Base-by-base conservation (phyloP, 1,284 basidiomycete genomes). In the Cystobasidium slooffiae region DNA sequence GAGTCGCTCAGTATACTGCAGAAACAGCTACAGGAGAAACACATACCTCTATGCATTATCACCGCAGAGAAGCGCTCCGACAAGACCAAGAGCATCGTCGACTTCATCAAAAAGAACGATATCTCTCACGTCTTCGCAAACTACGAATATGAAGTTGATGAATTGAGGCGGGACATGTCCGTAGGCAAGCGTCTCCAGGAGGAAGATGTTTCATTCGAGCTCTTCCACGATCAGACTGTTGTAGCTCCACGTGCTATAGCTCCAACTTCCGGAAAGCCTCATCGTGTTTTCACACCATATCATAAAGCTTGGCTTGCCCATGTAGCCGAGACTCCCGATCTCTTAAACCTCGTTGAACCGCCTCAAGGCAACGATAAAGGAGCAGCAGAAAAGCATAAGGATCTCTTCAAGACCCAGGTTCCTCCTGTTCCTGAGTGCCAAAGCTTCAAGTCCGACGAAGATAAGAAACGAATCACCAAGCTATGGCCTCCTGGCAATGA, bases 131-230 rank as follows among this genome's bases (percentile, higher is more conserved):
- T 81, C 7, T 77, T 77, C 1, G 80, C 68, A 51, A 81, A 81
- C 66, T 78, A 79, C 68, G 93, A 96, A 80, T 92, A 97, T 80
- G 93, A 95, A 83, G 88, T 97, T 0, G 94, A 97, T 78, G 94
- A 97, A 82, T 85, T 96, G 22, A 86, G 91, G 59, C 85, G 94
- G 44, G 94, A 97, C 80, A 85, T 90, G 31, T 79, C 86, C 58
- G 80, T 91, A 1, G 87, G 89, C 78, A 81, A 87, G 53, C 82
- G 89, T 10, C 89, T 88, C 0, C 85, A 85, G 76, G 78, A 84
- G 12, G 83, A 86, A 22, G 83, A 85, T 53, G 84, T 88, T 37
- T 84, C 82, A 18, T 89, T 92, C 77, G 62, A 65, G 44, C 31
- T 65, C 9, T 83, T 89, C 18, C 91, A 94, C 78, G 91, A 97